Conservation (phyloP, 805 yeast species). For the Nakazawaea laoshanensis region DNA sequence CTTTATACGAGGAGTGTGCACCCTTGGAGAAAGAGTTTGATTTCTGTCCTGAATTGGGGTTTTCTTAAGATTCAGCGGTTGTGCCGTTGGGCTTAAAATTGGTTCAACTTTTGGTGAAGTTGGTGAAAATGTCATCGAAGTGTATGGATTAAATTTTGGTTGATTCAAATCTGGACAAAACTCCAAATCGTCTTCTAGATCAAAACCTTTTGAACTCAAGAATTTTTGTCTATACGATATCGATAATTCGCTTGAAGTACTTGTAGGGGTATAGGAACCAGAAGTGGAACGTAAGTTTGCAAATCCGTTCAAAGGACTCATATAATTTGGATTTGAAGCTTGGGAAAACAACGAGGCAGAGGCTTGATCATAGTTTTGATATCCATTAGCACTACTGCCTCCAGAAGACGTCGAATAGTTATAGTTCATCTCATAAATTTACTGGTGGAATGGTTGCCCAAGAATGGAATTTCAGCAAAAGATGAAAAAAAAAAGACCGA, state of each 20-base stretch:
- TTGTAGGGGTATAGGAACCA: neutral
- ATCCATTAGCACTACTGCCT: too few species aligned
- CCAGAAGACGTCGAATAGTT: slow-evolving; percentile 1
- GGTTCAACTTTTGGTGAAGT: slow-evolving; percentile 21
- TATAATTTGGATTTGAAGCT: slow-evolving; percentile 5
- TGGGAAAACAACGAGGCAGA: too few species aligned
- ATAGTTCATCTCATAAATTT: slow-evolving; percentile 6
- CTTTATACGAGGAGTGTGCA: slow-evolving; percentile 47
- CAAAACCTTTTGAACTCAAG: slow-evolving; percentile 52
- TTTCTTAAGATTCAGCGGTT: slow-evolving; percentile 9
- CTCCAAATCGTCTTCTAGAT: slow-evolving; percentile 54
- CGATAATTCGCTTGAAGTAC: neutral
- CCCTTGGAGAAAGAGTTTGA: slow-evolving; percentile 29
- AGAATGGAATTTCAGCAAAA: neutral
- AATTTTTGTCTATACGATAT: slow-evolving; percentile 24
- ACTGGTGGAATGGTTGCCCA: neutral
- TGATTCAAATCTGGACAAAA: slow-evolving; percentile 44
- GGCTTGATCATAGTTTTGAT: too few species aligned
- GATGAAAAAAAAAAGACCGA: neutral
- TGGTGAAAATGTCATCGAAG: slow-evolving; percentile 57
- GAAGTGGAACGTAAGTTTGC: neutral
- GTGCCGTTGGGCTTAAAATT: slow-evolving; percentile 3
- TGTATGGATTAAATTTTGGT: slow-evolving; percentile 55
- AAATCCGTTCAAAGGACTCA: slow-evolving; percentile 4
- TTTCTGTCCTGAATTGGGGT: slow-evolving; percentile 8